Base-by-base conservation (phyloP, 139 green algal species). In the Chlamydomonas sphaeroides region DNA sequence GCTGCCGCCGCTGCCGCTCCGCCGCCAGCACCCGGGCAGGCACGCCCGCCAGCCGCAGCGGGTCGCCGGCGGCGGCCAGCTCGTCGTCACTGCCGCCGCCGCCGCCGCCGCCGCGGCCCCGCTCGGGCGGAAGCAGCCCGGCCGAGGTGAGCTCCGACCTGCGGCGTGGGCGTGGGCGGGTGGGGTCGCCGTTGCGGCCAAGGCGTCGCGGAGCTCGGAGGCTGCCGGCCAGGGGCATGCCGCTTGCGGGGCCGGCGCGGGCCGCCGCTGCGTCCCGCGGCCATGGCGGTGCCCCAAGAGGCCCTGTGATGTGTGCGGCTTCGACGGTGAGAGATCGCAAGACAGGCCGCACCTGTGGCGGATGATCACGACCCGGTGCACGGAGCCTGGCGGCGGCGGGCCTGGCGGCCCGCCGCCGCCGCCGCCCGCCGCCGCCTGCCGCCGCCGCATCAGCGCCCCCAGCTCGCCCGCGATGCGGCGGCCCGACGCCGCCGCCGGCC, bases 381-480 rank as follows among this genome's bases (percentile, higher is more conserved):
- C 63, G 10, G 6, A 10, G 56, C 26, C 49, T 53, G 48, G 28
- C 35, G 33, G 5, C 26, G 41, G 41, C 68, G 42, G 8, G n/a
- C n/a, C 68, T 65, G 48, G 3, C 4, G 69, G 36, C 45, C 30
- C 36, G 18, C 72, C 38, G 38, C 35, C 57, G 38, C 53, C 38
- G 3, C 26, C 33, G 10, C 51, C 36, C 51, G 6, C 35, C 30
- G 35, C 56, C 28, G 36, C 26, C 18, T 26, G 38, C 23, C 57
- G 36, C 28, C 72, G 36, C 56, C 72, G 72, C 72, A 80, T 80
- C 5, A 80, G 53, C 26, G 72, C 36, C 15, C 72, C 72, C 17
- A 80, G 72, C 72, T 80, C 72, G 1, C 72, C 72, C 11, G 72
- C 72, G 26, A 80, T 56, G 2, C 56, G 38, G 1, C 72, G 72